Evolutionary conservation across 768 basidiomycete species (phyloP), one percentile per base, ranked within the genome.

Genomic region (Lentinula guzmanii): DNA sequence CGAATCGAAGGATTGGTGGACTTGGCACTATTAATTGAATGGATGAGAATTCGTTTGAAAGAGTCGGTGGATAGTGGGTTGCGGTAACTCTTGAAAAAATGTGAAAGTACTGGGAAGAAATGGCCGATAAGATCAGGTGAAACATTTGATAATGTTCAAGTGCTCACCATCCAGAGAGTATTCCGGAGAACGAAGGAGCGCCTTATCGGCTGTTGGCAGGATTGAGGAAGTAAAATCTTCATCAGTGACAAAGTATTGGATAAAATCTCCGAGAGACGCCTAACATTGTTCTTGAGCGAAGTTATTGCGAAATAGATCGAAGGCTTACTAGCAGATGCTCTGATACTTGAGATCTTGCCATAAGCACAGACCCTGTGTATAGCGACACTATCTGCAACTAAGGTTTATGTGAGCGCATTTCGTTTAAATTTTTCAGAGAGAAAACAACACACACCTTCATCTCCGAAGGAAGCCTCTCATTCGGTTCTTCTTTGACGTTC

Each of bases 141-240:
- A 28, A 28, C 2, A 3, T 28, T 28, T 28, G 28, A 28, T 28
- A 28, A 4, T 28, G 28, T 28, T 3, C 28, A 28, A 10, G 52
- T 54, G 34, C 35, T 39, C 35, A 56, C 54, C 41, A 28, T 60
- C 59, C 16, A 96, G 78, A 0, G 89, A 84, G 45, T 83, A 77
- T 71, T 96, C 95, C 0, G 95, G 93, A 1, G 90, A 89, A 31
- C 92, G 85, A 9, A 93, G 73, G 7, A 96, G 70, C 1, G 90
- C 84, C 65, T 93, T 93, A 69, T 95, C 93, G 41, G 91, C 83
- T 0, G 79, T 78, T 0, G 93, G 91, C 0, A 95, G 72, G 48
- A 95, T 75, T 0, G 74, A 72, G 4, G 75, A 70, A 1, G 71
- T 70, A 33, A 94, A 73, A 41, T 88, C 85, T 0, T 81, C 77